Percentiles rank a stretch among this genome's conserved stretches.
Evolutionary conservation across 768 basidiomycete species (phyloP).

Genomic region (Collybia mongolica): DNA sequence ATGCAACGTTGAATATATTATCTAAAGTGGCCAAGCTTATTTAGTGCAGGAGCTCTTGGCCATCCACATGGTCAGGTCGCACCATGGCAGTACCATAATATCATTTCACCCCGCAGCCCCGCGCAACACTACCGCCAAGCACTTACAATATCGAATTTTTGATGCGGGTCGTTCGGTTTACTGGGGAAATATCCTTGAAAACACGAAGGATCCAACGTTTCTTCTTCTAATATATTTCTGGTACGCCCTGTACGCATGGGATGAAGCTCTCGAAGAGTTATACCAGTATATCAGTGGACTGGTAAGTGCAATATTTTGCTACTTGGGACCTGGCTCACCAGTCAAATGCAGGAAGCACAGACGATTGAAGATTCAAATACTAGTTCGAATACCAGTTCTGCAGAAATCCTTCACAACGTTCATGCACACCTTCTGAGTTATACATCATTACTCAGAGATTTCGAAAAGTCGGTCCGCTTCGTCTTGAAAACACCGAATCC

Average conservation of each 20-base stretch:
- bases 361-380: conserved; percentile 31
- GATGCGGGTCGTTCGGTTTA: conserved; percentile 38
- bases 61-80: conserved; percentile 45
- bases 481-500: conserved; percentile 44
- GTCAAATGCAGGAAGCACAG: neutral
- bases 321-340: neutral
- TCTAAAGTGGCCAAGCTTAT: conserved; percentile 20
- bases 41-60: conserved; percentile 48
- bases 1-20: neutral
- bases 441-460: conserved; percentile 43
- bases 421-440: conserved; percentile 54
- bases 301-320: conserved; percentile 7
- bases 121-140: conserved; percentile 38
- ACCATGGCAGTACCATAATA: conserved; percentile 48
- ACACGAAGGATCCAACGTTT: conserved; percentile 20
- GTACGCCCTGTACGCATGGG: conserved; percentile 25
- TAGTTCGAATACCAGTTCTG: conserved; percentile 37
- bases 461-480: conserved; percentile 44
- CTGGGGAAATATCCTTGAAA: conserved; percentile 21
- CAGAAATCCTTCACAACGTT: conserved; percentile 49
- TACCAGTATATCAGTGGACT: conserved; percentile 21
- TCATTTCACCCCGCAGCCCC: conserved; percentile 43
- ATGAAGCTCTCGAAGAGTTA: conserved; percentile 21
- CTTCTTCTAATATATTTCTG: conserved; percentile 21
- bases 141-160: conserved; percentile 44